Conservation (phyloP, 148 eudicot genomes). For the Mesembryanthemum crystallinum region DNA sequence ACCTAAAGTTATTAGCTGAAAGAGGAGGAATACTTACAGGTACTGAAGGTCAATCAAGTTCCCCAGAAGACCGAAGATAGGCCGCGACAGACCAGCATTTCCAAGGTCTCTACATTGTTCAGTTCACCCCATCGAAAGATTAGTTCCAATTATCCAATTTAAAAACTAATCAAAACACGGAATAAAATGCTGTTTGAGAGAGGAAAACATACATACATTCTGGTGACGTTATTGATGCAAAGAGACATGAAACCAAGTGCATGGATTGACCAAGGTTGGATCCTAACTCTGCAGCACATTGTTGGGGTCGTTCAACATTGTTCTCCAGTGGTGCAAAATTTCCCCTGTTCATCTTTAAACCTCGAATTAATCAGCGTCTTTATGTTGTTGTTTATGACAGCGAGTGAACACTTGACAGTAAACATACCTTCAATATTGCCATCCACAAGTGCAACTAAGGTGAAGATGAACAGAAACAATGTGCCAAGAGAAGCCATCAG, state of each 20-base stretch:
- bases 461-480: conserved; percentile 18
- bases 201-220: conserved; percentile 19
- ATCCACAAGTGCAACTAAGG: conserved; percentile 24
- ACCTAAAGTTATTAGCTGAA: too few relatives aligned
- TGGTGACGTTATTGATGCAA: conserved; percentile 12
- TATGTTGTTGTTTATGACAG: not conserved
- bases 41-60: conserved; percentile 14
- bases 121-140: not conserved
- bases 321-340: conserved; percentile 4
- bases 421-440: conserved; percentile 35
- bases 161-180: not conserved
- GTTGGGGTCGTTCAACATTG: conserved; percentile 17
- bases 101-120: conserved; percentile 20
- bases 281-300: conserved; percentile 34
- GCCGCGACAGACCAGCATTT: conserved; percentile 20
- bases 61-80: conserved; percentile 14
- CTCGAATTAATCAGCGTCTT: not conserved
- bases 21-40: conserved; percentile 11
- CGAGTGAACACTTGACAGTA: too few relatives aligned
- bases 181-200: not conserved
- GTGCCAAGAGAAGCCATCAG: conserved; percentile 20
- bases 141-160: not conserved
- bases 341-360: not conserved
- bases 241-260: conserved; percentile 32
- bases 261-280: conserved; percentile 26